Base-by-base conservation (phyloP, 768 basidiomycete species). In the Calocybe indica region DNA sequence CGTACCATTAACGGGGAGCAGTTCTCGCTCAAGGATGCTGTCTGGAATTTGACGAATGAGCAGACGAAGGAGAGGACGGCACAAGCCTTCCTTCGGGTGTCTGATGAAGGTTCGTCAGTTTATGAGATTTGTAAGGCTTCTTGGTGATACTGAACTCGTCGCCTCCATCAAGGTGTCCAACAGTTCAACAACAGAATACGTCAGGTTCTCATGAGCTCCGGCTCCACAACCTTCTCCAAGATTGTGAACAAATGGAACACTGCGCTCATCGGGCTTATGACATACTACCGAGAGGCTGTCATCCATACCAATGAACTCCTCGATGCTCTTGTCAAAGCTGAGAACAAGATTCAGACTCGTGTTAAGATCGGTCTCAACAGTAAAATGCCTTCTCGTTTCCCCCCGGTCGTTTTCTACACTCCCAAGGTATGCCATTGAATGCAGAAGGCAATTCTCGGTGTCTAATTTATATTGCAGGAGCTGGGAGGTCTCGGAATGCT, bases 311-410 rank as follows among this genome's bases (percentile, higher is more conserved):
- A 93, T 58, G 95, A 98, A 66, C 74, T 99, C 13, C 79, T 99
- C 42, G 96, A 98, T 62, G 80, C 92, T 0, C 76, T 98, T 36
- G 96, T 99, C 60, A 99, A 99, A 69, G 92, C 94, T 1, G 95
- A 99, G 72, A 97, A 97, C 80, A 98, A 98, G 76, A 95, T 98
- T 40, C 96, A 99, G 68, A 97, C 94, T 3, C 91, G 96, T 69
- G 95, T 99, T 60, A 98, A 98, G 78, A 97, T 99, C 52, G 96
- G 95, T n/a, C 62, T 96, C 56, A 96, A 97, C 76, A 91, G 88
- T 66, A 96, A 98, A 73, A 98, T 99, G 96, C 96, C 96, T 15
- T 96, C 93, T 4, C 87, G 93, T 77, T 97, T 98, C 80, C 95
- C 96, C 48, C 88, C 95, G 8, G 88, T 91, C 11, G 88, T 94